Percentiles rank a stretch among this genome's conserved stretches.
These are phyloP conservation scores for Babesia caballi DNA, from an alignment of 169 alveolate species.

Conservation along the genomic window DNA sequence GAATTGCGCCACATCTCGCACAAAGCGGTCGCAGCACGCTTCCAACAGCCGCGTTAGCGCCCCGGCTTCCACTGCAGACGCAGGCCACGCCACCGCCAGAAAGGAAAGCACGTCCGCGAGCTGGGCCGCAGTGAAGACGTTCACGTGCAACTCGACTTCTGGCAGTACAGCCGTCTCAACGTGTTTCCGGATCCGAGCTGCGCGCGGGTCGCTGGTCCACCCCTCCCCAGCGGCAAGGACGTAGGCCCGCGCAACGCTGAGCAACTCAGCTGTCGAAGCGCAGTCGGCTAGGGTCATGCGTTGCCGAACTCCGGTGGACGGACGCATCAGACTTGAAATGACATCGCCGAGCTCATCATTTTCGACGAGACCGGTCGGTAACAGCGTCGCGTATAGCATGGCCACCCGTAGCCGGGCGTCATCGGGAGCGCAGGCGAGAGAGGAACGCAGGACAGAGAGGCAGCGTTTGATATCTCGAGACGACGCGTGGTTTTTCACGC, in stretches of 20 bases:
- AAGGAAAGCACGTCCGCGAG: constrained; percentile 1
- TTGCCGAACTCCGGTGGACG: not conserved
- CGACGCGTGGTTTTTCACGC: not conserved
- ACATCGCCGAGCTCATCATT: not conserved
- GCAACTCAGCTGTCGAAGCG: not conserved
- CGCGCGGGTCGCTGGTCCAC: not conserved
- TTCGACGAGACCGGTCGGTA: not conserved
- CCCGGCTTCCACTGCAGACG: not conserved
- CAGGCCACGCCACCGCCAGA: not conserved
- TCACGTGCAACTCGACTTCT: not conserved
- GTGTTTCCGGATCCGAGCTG: not conserved
- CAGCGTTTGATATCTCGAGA: not conserved
- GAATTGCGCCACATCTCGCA: constrained; percentile 19
- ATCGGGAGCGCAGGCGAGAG: not conserved
- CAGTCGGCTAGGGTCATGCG: not conserved
- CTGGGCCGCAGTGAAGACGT: constrained; percentile 7
- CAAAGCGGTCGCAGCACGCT: constrained; percentile 1
- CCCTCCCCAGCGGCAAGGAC: not conserved
- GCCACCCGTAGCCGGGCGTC: not conserved
- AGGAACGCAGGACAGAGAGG: not conserved
- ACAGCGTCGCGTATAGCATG: not conserved
- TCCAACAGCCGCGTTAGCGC: not conserved
- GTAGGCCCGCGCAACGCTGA: not conserved
- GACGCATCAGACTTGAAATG: not conserved
- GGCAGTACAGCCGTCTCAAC: not conserved